Base-by-base conservation (phyloP, 352 stramenopile species). In the Blastocystis sp. region DNA sequence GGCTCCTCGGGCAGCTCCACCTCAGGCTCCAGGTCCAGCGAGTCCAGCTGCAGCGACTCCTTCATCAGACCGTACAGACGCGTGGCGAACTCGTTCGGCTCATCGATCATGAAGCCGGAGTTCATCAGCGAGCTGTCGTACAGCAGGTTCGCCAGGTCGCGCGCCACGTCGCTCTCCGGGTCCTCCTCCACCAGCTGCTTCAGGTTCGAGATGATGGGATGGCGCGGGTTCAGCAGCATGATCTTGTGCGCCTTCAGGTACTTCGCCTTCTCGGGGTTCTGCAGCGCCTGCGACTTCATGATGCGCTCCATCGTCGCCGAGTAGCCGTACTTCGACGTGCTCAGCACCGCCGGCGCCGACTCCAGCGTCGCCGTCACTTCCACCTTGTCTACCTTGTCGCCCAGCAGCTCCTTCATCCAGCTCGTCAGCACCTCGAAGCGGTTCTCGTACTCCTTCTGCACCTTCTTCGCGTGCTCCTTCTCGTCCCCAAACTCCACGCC, bases 241-340 rank as follows among this genome's bases (percentile, higher is more conserved):
- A 97, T 98, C 81, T 96, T 97, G 40, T 95, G 94, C 9, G 93
- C 92, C 28, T 93, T 90, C 87, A 92, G 91, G 65, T 89, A 69
- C 14, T 82, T 89, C 66, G 89, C 68, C 28, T 92, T 90, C 42
- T 91, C 63, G 7, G 93, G 92, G 88, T 95, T 94, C 6, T 93
- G 92, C 90, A 98, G 98, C 19, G 97, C 97, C 92, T 99, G 97
- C 38, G 96, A 92, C 90, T 97, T 95, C 94, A 99, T 98, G 91
- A 99, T 98, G 60, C 96, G 93, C 91, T 99, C 96, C 97, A 99
- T 99, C 91, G 99, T 99, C 19, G 97, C 97, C 60, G 94, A 97
- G 91, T 98, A 94, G 28, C 97, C 96, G 92, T 95, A 99, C 90
- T 98, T 94, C 3, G 94, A 95, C 9, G 95, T 98, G 54, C 97